Evolutionary conservation across 2,329 filamentous ascomycete species (phyloP), one percentile per base, ranked within the genome.

Genomic region (Neofusicoccum sp.): DNA sequence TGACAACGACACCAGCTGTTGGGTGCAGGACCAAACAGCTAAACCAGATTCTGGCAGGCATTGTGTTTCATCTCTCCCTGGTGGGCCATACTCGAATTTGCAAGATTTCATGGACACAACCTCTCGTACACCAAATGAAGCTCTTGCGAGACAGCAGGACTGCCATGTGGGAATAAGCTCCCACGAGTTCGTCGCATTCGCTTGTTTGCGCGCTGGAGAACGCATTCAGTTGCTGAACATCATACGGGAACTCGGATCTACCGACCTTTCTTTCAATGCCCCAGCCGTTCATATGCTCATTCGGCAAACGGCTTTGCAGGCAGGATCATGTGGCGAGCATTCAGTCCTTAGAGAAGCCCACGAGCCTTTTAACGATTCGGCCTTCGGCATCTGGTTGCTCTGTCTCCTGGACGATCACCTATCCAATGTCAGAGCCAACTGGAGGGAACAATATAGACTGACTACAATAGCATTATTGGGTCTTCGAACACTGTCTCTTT

Each of bases 221-320:
- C 54, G 54, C 1, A 45, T 59, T 4, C 62, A 63, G 33, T 63
- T 53, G 62, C 51, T 38, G 5, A 63, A 63, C 26, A 62, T 63
- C 6, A 14, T 60, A 11, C 41, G 62, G 11, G 59, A 61, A 24
- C 59, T 63, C 5, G 43, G 36, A 12, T 47, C 54, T 7, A 41
- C 38, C 1, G 59, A 47, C 28, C n/a, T 63, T 3, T 40, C 28
- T 2, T 60, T 62, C 41, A 56, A 44, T n/a, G 11, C 48, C 4
- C 3, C 44, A 1, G 57, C 38, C 0, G 48, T 57, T 3, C 20
- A 40, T 9, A 40, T 58, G 2, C 38, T 61, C 11, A 24, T 58
- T 8, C 41, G 45, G 7, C 61, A 63, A 26, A 12, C 43, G 6
- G 41, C 43, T n/a, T 45, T 43, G 24, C 58, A 61, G 30, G 61